Base-by-base conservation (phyloP, 352 stramenopile species). In the Pythium aquatile region DNA sequence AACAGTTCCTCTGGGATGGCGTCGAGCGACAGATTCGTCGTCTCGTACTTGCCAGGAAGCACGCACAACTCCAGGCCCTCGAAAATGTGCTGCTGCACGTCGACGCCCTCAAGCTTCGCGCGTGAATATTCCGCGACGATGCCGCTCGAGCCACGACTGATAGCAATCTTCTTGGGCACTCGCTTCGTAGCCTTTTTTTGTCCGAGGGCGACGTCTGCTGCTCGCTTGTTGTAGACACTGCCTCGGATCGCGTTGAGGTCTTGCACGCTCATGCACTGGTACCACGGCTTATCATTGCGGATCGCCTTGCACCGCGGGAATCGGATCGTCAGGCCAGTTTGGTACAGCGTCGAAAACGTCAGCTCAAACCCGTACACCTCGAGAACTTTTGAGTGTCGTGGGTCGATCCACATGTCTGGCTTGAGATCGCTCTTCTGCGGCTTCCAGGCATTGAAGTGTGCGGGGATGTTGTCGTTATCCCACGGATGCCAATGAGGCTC, bases 361-460 rank as follows among this genome's bases (percentile, higher is more conserved):
- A 95, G 64, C 61, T 95, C 87, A 65, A 95, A 95, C 10, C 87
- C 87, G 42, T 92, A 95, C 7, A 95, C 78, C 70, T 95, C 85
- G 14, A 95, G 71, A 37, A 92, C 81, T 55, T 92, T 93, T 4
- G 87, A 95, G 54, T 88, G 74, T 17, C 85, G 79, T 47, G 85
- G 87, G 9, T 90, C 81, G 55, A 95, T 90, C 87, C 84, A 94
- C 16, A 95, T 77, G 59, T 95, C 87, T 17, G 87, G 87, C 51
- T 78, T 78, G 2, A 93, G 35, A 37, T 94, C 85, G 37, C 70
- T 88, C 29, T 87, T 91, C 65, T 84, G 79, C 5, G 87, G 85
- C 35, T 83, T 81, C 87, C 87, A 95, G 14, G 79, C 81, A 40
- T 87, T 91, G 42, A 95, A 82, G 59, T 93, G 81, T 6, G 70